Conservation (phyloP, 208 protist species). For the Leishmania guyanensis region DNA sequence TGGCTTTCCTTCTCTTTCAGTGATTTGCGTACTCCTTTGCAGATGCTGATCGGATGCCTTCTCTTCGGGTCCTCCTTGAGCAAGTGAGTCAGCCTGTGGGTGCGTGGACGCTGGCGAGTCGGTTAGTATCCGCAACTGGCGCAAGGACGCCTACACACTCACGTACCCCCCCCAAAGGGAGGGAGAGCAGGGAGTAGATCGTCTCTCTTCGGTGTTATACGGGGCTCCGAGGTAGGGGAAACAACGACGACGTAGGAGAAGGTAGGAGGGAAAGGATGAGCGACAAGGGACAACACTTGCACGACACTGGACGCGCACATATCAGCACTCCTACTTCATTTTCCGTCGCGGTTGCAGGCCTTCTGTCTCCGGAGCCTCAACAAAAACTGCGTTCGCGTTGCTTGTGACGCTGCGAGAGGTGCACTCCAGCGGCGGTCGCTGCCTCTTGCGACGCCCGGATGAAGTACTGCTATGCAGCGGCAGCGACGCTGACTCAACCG, state of each 20-base stretch:
- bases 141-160: not conserved
- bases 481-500: not conserved
- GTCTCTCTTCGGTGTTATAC: not conserved
- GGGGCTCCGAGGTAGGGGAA: not conserved
- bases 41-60: not conserved
- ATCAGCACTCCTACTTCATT: conserved; percentile 6
- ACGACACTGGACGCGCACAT: not conserved
- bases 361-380: not conserved
- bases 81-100: not conserved
- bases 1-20: not conserved
- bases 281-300: not conserved
- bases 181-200: not conserved
- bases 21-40: too few relatives aligned
- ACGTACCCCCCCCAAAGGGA: not conserved
- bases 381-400: not conserved
- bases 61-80: not conserved
- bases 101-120: not conserved
- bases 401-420: not conserved
- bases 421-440: conserved; percentile 5
- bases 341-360: not conserved
- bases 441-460: conserved; percentile 15
- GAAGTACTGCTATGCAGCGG: not conserved
- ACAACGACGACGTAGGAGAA: not conserved
- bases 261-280: not conserved
- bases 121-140: not conserved